Base-by-base conservation (phyloP, 2,329 filamentous ascomycete species). In the Coleophoma cylindrospora region DNA sequence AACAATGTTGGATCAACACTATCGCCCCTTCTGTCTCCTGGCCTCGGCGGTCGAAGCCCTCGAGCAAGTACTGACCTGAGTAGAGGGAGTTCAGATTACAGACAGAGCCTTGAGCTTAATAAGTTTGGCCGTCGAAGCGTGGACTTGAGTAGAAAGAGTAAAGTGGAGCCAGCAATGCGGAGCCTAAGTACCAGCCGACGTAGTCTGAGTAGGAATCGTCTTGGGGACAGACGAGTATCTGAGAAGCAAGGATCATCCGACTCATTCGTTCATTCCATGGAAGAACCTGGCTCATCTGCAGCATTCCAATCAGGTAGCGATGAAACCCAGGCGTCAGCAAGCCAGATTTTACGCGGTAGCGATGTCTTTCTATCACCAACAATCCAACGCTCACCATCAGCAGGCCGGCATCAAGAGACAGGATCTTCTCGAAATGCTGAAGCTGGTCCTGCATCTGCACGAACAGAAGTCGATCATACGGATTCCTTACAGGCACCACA, bases 351-450 rank as follows among this genome's bases (percentile, higher is more conserved):
- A 9, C 80, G 82, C 48, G 83, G 88, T 34, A 96, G 91, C 59
- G 89, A 94, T 59, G 87, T 96, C 9, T 97, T 99, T 61, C 84
- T 87, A 57, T 85, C 84, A 22, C 90, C 90, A 14, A 88, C 86
- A 0, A 80, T 91, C 61, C 75, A 71, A 22, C 72, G 74, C 10
- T 76, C 77, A 38, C 50, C 58, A 19, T 65, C 65, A 36, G 56
- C 60, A 17, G 44, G 55, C 15, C 50, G 56, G 12, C 52, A 45
- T 15, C 50, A 51, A 11, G 54, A 61, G 32, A 43, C 44, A n/a
- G 54, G 57, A 9, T 38, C 51, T 17, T 49, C 48, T 38, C 50
- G 54, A 9, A 57, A 57, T 22, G 37, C 54, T 11, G 38, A 48
- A 32, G 50, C 59, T 34, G 49, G 59, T 40, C 58, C 58, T 36